Conservation (phyloP, 2,329 filamentous ascomycete species). For the Pseudogymnoascus sp. region DNA sequence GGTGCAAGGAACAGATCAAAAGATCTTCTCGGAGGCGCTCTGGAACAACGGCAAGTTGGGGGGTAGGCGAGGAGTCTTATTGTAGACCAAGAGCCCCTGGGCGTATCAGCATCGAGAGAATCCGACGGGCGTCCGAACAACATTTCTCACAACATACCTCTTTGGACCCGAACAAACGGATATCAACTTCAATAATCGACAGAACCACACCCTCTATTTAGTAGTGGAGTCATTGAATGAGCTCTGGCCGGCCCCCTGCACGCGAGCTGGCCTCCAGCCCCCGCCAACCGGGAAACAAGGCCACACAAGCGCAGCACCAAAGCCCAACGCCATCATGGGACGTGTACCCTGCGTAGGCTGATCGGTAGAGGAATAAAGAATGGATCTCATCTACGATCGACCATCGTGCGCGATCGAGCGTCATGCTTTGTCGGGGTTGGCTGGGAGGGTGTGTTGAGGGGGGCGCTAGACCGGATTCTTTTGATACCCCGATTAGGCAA, state of each 20-base stretch:
- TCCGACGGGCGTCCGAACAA: not conserved
- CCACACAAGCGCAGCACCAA: not conserved
- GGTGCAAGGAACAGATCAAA: not conserved
- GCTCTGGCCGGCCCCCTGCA: not conserved
- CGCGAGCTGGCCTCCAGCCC: not conserved
- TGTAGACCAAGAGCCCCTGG: not conserved
- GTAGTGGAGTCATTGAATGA: not conserved
- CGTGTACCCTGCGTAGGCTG: not conserved
- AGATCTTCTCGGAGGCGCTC: not conserved
- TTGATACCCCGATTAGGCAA: conserved; percentile 11
- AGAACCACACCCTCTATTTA: not conserved
- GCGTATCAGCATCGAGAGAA: not conserved
- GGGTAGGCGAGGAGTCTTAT: not conserved
- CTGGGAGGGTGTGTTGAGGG: not conserved
- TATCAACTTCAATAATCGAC: not conserved
- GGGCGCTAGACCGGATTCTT: conserved; percentile 4
- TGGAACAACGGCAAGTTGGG: not conserved
- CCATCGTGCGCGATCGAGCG: not conserved
- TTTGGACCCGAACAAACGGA: not conserved
- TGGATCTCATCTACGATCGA: not conserved
- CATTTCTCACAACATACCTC: not conserved
- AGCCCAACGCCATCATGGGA: not conserved
- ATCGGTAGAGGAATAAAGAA: not conserved
- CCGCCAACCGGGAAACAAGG: not conserved
- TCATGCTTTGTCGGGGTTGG: not conserved